Evolutionary conservation across 1,284 basidiomycete genomes (phyloP).

Genomic region (Trametes versicolor): DNA sequence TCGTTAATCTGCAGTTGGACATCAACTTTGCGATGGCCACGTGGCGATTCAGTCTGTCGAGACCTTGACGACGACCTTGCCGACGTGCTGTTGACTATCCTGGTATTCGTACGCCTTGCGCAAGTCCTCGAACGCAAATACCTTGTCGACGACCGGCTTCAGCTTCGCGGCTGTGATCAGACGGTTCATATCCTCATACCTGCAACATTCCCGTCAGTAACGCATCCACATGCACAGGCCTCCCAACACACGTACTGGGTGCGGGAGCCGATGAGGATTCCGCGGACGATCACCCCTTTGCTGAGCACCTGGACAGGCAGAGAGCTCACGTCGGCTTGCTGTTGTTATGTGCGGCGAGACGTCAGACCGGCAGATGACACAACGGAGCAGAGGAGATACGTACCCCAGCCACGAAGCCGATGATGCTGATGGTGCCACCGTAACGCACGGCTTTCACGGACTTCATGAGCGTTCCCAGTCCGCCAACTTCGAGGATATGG

Average conservation of each 20-base stretch:
- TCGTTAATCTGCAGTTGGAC: no score
- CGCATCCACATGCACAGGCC: no score
- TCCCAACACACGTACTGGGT: neutral
- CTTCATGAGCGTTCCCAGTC: constrained; percentile 51
- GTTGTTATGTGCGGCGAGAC: no score
- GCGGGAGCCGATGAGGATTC: constrained; percentile 18
- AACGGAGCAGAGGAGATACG: constrained; percentile 9
- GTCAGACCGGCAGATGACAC: neutral
- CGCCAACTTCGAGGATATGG: constrained; percentile 55
- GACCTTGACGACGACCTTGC: constrained; percentile 49
- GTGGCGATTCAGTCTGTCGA: constrained; percentile 27
- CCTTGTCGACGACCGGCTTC: constrained; percentile 51
- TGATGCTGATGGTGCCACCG: constrained; percentile 51
- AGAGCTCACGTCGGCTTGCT: constrained; percentile 12
- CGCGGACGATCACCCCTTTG: constrained; percentile 12
- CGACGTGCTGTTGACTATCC: constrained; percentile 46
- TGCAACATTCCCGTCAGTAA: constrained; percentile 2
- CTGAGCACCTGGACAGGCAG: constrained; percentile 2
- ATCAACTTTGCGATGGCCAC: no score
- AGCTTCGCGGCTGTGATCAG: constrained; percentile 46
- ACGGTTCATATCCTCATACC: constrained; percentile 50
- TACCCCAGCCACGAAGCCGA: constrained; percentile 50
- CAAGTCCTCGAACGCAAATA: constrained; percentile 51
- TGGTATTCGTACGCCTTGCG: constrained; percentile 50
- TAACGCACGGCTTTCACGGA: constrained; percentile 47